phyloP scores from a whole-genome alignment of 2,329 filamentous ascomycete species.

The Byssothecium circinans region DNA sequence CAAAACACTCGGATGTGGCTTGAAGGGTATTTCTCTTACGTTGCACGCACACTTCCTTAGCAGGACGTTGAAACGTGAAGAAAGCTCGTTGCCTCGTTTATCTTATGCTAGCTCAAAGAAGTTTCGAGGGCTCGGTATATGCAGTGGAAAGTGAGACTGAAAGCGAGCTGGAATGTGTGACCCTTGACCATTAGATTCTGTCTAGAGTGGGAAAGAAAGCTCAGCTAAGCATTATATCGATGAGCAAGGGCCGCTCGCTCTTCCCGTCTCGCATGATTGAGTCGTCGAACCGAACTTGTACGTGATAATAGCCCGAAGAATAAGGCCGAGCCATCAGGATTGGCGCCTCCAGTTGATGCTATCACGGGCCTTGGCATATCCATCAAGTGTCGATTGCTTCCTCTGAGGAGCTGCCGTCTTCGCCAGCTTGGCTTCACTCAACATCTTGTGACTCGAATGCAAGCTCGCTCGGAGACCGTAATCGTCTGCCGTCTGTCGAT shows the following conservation, averaged over 20 bases:
- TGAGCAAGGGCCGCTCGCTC: background rate
- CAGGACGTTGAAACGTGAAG: background rate
- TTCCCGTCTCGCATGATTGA: no score
- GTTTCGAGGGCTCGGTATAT: background rate
- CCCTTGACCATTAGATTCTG: background rate
- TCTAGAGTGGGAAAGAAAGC: background rate
- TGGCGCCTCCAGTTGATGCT: background rate
- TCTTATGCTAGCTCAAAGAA: background rate
- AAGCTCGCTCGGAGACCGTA: slow-evolving; percentile 49
- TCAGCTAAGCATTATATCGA: background rate
- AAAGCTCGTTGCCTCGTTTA: background rate
- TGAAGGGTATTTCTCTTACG: slow-evolving; percentile 19
- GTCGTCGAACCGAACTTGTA: no score
- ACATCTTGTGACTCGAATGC: slow-evolving; percentile 46
- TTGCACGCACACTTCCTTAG: slow-evolving; percentile 6
- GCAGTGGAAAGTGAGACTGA: background rate
- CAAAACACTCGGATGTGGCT: background rate
- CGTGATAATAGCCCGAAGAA: no score
- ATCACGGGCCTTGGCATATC: background rate
- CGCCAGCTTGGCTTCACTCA: slow-evolving; percentile 21
- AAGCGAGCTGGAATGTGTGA: background rate
- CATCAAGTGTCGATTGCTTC: slow-evolving; percentile 1
- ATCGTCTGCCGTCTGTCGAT: slow-evolving; percentile 37
- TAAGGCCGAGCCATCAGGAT: background rate
- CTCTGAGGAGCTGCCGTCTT: background rate